Base-by-base conservation (phyloP, 345 rosid species). In the Camelina sativa region DNA sequence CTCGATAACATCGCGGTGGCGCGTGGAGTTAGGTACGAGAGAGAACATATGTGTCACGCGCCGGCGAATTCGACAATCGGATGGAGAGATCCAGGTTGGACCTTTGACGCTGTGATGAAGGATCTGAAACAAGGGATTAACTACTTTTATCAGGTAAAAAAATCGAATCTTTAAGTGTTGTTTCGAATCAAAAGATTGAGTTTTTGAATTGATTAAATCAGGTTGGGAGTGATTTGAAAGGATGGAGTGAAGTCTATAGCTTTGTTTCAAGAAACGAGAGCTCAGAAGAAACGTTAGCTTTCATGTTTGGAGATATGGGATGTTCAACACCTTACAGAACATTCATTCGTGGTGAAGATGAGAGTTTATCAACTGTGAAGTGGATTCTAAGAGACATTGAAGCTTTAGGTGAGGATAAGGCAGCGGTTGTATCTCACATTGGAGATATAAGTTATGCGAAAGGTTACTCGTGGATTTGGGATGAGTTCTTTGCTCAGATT, bases 41-140 rank as follows among this genome's bases (percentile, higher is more conserved):
- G 67, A 71, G 91, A 88, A 52, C 84, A 89, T 46, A 80, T 93
- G 96, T 91, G 97, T 52, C 88, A 91, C 70, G 74, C 78, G n/a
- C 97, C 97, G 2, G 98, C 98, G 8, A 93, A 93, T 64, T 30
- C 77, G 2, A 82, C 88, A 2, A n/a, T 82, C 22, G 96, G 94
- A 53, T 91, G 98, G 96, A 89, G 98, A 71, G 98, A 93, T 84
- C 96, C 97, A 6, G 96, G 98, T 22, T 93, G 96, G 97, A 82
- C 82, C 20, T 87, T 89, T 54, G 90, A 88, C 52, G 89, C 74
- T 0, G 86, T 94, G 38, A 87, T 94, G 84, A 76, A 72, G 72
- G 72, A 77, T 68, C 62, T 94, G 73, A 86, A 88, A 80, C 77
- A 60, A 30, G 97, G 96, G 7, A 48, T 82, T 9, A 85, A 84